phyloP scores from a whole-genome alignment of 2,329 filamentous ascomycete genomes.

The Pezicula radicicola region DNA sequence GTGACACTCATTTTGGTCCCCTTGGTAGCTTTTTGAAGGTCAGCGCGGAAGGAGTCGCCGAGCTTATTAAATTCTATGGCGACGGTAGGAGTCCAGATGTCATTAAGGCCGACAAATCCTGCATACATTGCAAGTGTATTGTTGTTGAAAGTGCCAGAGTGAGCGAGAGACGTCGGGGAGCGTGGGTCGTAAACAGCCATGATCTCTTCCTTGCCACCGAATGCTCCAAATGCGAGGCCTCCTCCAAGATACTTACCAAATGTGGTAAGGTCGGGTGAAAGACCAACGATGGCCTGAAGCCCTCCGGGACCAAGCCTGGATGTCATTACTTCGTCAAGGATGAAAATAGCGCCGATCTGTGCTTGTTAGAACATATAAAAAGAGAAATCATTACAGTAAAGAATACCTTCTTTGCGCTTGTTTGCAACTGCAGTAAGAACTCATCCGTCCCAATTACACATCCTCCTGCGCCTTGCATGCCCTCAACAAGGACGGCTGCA shows the following conservation, averaged over 20 bases:
- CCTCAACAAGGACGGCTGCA: constrained; percentile 59
- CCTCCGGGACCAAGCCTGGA: constrained; percentile 52
- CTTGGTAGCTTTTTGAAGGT: constrained; percentile 1
- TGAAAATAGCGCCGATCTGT: constrained; percentile 49
- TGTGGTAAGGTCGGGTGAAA: constrained; percentile 58
- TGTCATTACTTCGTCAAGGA: constrained; percentile 73
- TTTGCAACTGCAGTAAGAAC: constrained; percentile 7
- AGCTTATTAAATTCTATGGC: constrained; percentile 4
- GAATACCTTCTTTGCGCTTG: constrained; percentile 5
- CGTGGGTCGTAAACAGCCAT: constrained; percentile 55
- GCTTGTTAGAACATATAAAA: background rate
- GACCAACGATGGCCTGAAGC: constrained; percentile 35
- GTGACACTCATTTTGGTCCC: constrained; percentile 7
- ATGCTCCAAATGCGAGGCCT: constrained; percentile 62
- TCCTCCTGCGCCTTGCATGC: constrained; percentile 61
- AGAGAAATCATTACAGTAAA: background rate
- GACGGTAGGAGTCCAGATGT: constrained; percentile 2
- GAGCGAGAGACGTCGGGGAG: constrained; percentile 36
- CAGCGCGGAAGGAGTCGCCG: constrained; percentile 1
- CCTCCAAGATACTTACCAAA: constrained; percentile 65
- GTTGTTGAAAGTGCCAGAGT: constrained; percentile 67
- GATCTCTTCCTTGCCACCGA: constrained; percentile 55
- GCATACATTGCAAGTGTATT: constrained; percentile 55
- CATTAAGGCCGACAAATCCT: constrained; percentile 2
- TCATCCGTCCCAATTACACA: constrained; percentile 41